Evolutionary conservation across 75 land plant genomes (phyloP), one percentile per base, ranked within the genome.

Genomic region (Cryptomeria japonica): DNA sequence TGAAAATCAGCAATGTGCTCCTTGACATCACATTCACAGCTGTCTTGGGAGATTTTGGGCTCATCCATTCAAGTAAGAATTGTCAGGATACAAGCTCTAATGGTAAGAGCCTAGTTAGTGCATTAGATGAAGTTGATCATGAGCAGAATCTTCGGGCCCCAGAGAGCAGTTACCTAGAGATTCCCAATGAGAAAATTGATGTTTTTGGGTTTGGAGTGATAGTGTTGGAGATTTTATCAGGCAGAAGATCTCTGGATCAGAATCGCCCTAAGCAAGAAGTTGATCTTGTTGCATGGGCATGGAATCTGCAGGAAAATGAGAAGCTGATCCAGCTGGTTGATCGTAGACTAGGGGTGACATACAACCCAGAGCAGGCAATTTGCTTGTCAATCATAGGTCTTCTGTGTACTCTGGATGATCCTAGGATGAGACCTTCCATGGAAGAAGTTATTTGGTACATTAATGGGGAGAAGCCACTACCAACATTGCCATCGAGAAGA

Each of bases 1-100:
- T 92, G 51, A 94, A 94, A 68, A 47, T 90, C 34, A 92, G 94
- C 87, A 94, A 93, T 64, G 89, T 94, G 3, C 87, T 94, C 87
- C 87, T 94, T 28, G 95, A 94, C 36, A 61, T 88, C 31, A 89
- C 87, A 25, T 94, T 88, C 84, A 89, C 90, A 34, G 92, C 95
- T 15, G 39, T 86, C 73, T 80, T 92, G 5, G 95, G 95, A 13
- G 95, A 94, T 87, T 94, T 91, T 64, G 92, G 95, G 36, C 89
- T 92, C 41, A 91, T 90, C 12, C 42, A 91, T 38, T 53, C 88
- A 15, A 55, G 68, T 11, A 46, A n/a, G 51, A 80, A 42, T 80
- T 42, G 25, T 41, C 83, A 80, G 83, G 47, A 80, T 88, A 89
- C 46, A 91, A 83, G 22, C 53, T 87, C 85, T 47, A 56, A n/a